Evolutionary conservation across 2,329 filamentous ascomycete species (phyloP).

Genomic region (Fusarium sp.): DNA sequence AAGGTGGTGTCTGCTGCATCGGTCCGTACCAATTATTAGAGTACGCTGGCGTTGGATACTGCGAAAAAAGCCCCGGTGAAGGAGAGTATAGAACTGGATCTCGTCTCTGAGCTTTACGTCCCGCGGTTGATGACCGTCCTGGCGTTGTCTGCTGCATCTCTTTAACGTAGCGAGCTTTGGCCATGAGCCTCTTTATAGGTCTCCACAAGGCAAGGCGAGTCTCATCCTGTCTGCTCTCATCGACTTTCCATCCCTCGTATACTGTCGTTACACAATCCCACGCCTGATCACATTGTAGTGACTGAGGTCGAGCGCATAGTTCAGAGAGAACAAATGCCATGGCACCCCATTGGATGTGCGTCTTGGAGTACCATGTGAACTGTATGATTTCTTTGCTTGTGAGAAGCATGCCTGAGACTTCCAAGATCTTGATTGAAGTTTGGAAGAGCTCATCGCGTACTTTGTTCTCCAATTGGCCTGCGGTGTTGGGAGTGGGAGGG

Average conservation of each 20-base stretch:
- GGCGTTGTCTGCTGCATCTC: not conserved
- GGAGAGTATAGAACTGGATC: not conserved
- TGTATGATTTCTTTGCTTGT: not conserved
- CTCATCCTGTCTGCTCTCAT: not conserved
- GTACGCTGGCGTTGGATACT: not conserved
- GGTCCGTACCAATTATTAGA: not conserved
- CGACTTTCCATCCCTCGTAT: not conserved
- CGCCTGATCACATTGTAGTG: not conserved
- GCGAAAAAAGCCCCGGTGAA: not conserved
- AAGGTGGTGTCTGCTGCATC: not conserved
- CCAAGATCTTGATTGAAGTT: not conserved
- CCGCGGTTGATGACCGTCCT: fast-evolving
- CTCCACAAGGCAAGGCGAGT: not conserved
- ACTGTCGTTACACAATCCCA: not conserved
- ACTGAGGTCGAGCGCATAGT: not conserved
- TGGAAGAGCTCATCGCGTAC: not conserved
- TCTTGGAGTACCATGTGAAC: not conserved
- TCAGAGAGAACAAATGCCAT: not conserved
- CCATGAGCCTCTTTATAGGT: not conserved
- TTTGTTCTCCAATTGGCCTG: not conserved
- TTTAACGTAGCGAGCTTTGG: not conserved
- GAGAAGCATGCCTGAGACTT: not conserved
- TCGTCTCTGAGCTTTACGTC: fast-evolving
- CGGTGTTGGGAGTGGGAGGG: not conserved
- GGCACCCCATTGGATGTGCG: not conserved